A percentile compares a stretch with the other conserved stretches of the same genome.
Evolutionary conservation across 1,284 basidiomycete species (phyloP).

Genomic region (Leucoagaricus sp.): DNA sequence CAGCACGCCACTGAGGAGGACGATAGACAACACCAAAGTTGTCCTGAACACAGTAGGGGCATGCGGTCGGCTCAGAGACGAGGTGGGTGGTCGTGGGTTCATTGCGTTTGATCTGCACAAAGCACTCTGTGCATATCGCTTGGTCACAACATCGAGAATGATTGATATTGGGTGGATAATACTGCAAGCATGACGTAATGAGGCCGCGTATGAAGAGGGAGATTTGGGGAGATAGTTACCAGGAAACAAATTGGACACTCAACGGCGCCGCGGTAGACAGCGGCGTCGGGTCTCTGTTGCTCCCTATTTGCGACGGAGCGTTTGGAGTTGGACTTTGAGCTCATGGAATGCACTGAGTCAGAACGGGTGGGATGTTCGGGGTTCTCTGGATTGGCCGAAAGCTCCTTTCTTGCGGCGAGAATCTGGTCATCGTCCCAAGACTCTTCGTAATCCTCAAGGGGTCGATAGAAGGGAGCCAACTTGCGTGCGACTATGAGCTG

Average conservation of each 20-base stretch:
- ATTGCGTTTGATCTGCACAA: slow-evolving; percentile 96
- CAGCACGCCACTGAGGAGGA: slow-evolving; percentile 78
- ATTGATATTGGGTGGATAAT: slow-evolving; percentile 96
- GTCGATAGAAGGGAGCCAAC: slow-evolving; percentile 95
- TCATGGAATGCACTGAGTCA: slow-evolving; percentile 23
- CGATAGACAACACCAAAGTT: slow-evolving; percentile 95
- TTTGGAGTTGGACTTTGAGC: slow-evolving; percentile 44
- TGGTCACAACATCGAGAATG: slow-evolving; percentile 97
- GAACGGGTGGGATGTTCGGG: slow-evolving; percentile 33
- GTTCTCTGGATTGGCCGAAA: slow-evolving; percentile 44
- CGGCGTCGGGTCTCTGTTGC: slow-evolving; percentile 67
- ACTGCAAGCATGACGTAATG: slow-evolving; percentile 48
- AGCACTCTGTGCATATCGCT: slow-evolving; percentile 98
- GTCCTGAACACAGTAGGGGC: slow-evolving; percentile 96
- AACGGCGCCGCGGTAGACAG: slow-evolving; percentile 81
- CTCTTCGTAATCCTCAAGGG: slow-evolving; percentile 90
- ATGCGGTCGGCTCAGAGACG: slow-evolving; percentile 92
- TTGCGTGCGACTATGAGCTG: slow-evolving; percentile 86
- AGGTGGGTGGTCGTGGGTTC: slow-evolving; percentile 93
- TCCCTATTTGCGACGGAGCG: slow-evolving; percentile 58
- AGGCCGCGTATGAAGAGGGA: slow-evolving; percentile 22
- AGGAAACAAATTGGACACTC: slow-evolving; percentile 99
- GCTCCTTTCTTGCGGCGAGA: slow-evolving; percentile 70
- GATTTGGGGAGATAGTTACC: slow-evolving; percentile 53
- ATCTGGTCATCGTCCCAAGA: slow-evolving; percentile 86